Evolutionary conservation across 164 flowering plant species (phyloP).

Genomic region (Hamamelis virginiana): DNA sequence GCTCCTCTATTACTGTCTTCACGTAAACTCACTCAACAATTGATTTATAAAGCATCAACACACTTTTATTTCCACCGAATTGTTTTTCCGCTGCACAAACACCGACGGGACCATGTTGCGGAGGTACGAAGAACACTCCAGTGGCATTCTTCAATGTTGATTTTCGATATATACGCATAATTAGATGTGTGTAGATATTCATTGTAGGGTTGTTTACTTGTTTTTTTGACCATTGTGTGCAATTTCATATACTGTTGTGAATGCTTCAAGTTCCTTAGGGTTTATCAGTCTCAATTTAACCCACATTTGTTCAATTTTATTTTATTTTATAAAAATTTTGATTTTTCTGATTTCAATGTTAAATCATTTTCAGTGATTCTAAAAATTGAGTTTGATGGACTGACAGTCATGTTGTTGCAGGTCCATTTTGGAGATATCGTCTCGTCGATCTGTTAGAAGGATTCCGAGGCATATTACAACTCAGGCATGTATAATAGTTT

Average conservation of each 20-base stretch:
- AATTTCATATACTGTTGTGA: background rate
- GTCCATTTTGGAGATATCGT: constrained; percentile 43
- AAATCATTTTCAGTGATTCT: background rate
- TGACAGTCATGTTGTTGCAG: constrained; percentile 30
- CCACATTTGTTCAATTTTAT: background rate
- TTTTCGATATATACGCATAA: background rate
- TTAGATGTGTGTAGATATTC: background rate
- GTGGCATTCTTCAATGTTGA: no score
- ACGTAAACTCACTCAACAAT: no score
- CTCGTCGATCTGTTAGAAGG: constrained; percentile 30
- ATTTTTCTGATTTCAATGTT: background rate
- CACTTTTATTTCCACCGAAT: background rate
- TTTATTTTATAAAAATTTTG: background rate
- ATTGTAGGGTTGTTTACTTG: background rate
- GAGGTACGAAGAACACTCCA: background rate
- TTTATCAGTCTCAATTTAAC: background rate
- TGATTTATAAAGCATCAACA: no score
- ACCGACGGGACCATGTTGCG: constrained; percentile 1
- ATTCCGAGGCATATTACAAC: constrained; percentile 28
- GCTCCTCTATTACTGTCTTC: no score
- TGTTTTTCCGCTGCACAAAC: background rate
- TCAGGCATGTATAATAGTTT: constrained; percentile 35
- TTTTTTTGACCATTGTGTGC: background rate
- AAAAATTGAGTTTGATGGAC: background rate
- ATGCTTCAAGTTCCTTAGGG: background rate